These are phyloP conservation scores for Apiospora kogelbergensis DNA, from an alignment of 2,329 filamentous ascomycete genomes.

Conservation along the genomic window DNA sequence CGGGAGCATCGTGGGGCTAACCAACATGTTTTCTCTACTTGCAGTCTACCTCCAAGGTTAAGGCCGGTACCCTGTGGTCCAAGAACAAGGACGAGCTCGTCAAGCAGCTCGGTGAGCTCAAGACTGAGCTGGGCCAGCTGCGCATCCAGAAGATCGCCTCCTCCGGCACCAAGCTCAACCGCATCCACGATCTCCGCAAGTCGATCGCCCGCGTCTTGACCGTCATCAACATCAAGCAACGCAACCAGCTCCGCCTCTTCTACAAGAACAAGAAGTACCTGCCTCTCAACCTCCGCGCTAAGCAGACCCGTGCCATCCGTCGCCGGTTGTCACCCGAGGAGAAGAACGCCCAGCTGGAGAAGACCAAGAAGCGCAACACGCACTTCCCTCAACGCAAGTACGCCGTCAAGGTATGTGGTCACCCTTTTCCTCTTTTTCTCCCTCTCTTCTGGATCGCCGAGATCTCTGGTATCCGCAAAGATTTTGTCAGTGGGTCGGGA, in stretches of 20 bases:
- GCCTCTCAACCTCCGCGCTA: conserved; percentile 95
- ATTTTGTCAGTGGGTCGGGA: neutral
- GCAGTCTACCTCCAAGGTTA: conserved; percentile 72
- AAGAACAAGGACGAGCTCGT: conserved; percentile 99
- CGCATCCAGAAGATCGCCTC: conserved; percentile 98
- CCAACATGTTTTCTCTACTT: conserved; percentile 14
- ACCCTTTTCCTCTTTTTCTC: neutral
- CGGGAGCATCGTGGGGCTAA: conserved; percentile 18
- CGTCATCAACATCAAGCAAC: conserved; percentile 99
- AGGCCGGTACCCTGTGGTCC: conserved; percentile 94
- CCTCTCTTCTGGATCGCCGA: neutral
- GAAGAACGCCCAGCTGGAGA: conserved; percentile 79
- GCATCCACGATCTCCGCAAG: conserved; percentile 99
- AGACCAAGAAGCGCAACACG: conserved; percentile 91
- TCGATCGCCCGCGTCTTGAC: conserved; percentile 98
- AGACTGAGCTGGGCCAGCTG: conserved; percentile 93
- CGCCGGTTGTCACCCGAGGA: conserved; percentile 93
- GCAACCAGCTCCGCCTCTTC: conserved; percentile 95
- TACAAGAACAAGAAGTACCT: conserved; percentile 99
- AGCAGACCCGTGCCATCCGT: conserved; percentile 97
- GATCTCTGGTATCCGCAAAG: neutral
- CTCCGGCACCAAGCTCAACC: conserved; percentile 92
- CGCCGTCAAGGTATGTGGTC: conserved; percentile 83
- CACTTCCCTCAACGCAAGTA: conserved; percentile 99
- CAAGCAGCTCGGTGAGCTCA: conserved; percentile 93